phyloP scores from a whole-genome alignment of 108 stramenopile species.

The Discostella pseudostelligera region DNA sequence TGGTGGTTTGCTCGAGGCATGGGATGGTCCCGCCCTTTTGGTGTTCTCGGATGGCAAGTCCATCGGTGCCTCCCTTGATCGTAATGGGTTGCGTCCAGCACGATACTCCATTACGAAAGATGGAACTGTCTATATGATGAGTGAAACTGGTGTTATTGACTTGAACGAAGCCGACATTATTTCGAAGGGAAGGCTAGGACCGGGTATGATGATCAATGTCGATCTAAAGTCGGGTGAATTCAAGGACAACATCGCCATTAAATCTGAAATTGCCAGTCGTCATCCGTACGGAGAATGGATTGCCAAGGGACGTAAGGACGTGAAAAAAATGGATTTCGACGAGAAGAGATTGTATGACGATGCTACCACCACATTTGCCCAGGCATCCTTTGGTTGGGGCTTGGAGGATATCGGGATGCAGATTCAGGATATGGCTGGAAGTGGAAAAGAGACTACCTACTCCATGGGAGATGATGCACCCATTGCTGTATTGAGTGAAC shows the following conservation, averaged over 20 bases:
- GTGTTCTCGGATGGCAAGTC: slow-evolving; percentile 94
- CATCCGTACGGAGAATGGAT: slow-evolving; percentile 91
- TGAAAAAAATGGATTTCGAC: slow-evolving; percentile 46
- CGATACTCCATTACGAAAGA: slow-evolving; percentile 91
- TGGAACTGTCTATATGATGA: slow-evolving; percentile 94
- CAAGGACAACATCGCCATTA: slow-evolving; percentile 93
- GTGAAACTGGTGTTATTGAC: slow-evolving; percentile 93
- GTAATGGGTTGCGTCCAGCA: slow-evolving; percentile 93
- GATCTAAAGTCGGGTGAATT: slow-evolving; percentile 86
- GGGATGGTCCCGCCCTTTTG: slow-evolving; percentile 97
- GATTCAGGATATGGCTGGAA: slow-evolving; percentile 92
- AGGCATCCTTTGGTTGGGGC: slow-evolving; percentile 91
- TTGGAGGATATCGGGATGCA: slow-evolving; percentile 97
- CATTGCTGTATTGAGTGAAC: slow-evolving; percentile 84
- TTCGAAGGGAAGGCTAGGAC: slow-evolving; percentile 93
- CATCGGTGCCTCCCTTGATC: slow-evolving; percentile 88
- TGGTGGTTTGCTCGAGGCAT: slow-evolving; percentile 93
- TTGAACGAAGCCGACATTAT: slow-evolving; percentile 81
- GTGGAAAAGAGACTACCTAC: slow-evolving; percentile 94
- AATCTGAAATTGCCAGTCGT: slow-evolving; percentile 89
- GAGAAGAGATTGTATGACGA: slow-evolving; percentile 75
- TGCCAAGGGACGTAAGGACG: slow-evolving; percentile 69
- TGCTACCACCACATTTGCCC: slow-evolving; percentile 78
- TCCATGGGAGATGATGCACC: slow-evolving; percentile 99
- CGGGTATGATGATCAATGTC: slow-evolving; percentile 96